Evolutionary conservation across 179 eudicot genomes (phyloP), one percentile per base, ranked within the genome.

Genomic region (Amaranthus tricolor): DNA sequence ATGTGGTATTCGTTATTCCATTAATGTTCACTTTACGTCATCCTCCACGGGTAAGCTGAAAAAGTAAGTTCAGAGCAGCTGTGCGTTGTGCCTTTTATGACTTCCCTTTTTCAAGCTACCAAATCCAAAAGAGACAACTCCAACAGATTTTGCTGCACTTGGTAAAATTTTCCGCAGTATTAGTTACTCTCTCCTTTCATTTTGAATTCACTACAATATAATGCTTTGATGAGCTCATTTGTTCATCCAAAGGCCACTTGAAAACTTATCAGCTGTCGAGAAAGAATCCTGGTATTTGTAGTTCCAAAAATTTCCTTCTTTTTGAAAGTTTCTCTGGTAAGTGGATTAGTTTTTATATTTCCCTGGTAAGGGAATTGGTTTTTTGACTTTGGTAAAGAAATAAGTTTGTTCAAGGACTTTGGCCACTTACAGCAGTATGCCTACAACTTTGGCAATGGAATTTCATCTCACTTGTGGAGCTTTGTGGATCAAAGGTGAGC

Each of bases 321-420:
- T 48, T 77, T 71, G 31, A 65, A 83, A 85, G 63, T 64, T 62
- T 81, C 96, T 96, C 94, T 88, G 99, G 99, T 96, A 93, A 93
- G 99, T 93, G 95, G 93, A 88, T 78, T 87, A 87, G 85, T 81
- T 65, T 86, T 77, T 83, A 31, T 31, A 31, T 31, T 31, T 31
- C 40, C 40, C 94, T 88, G 99, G 99, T 96, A 93, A 93, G 99
- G 96, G 93, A 92, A 88, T 78, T 87, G 85, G 84, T 81, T 65
- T 86, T 77, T 83, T 63, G 77, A 71, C 98, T 93, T 86, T 89
- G 97, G 98, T 94, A 91, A 95, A 97, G 92, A 90, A 86, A 81
- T 85, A 83, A 86, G 88, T 86, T 73, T 62, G 81, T 88, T 67
- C 85, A 83, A 77, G 81, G 85, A 78, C 86, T 86, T 80, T 81